Percentiles rank a stretch among this genome's conserved stretches.
phyloP scores from a whole-genome alignment of 257 asterid genomes.

The Nicotiana paniculata region DNA sequence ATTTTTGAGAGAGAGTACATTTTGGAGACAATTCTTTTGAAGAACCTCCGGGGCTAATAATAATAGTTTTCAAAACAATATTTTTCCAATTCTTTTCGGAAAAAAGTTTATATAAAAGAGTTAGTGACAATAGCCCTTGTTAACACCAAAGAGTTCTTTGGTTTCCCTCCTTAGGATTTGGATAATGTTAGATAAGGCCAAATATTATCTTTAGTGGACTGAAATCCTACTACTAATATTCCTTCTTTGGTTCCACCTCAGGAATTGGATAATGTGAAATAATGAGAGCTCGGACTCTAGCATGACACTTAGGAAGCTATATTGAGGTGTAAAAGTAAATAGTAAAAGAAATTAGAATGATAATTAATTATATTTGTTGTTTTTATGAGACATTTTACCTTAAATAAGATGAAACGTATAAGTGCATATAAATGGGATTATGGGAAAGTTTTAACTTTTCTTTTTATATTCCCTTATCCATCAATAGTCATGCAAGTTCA shows the following conservation, averaged over 20 bases:
- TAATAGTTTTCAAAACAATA: neutral
- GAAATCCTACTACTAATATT: constrained; percentile 1
- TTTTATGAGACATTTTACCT: too few relatives aligned
- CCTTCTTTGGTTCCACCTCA: neutral
- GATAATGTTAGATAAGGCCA: neutral
- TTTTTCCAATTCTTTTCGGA: neutral
- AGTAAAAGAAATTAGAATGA: too few relatives aligned
- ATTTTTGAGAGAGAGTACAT: neutral
- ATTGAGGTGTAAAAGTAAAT: too few relatives aligned
- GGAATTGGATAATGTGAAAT: constrained; percentile 6
- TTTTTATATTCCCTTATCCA: too few relatives aligned
- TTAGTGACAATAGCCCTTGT: neutral
- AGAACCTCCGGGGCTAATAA: neutral
- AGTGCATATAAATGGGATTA: too few relatives aligned
- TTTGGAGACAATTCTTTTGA: neutral
- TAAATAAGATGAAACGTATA: too few relatives aligned
- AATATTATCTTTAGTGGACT: neutral
- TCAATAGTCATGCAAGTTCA: too few relatives aligned
- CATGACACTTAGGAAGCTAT: neutral
- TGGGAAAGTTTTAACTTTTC: too few relatives aligned
- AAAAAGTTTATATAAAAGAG: neutral
- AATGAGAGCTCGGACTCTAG: neutral
- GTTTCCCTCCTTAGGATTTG: constrained; percentile 1
- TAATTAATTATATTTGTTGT: too few relatives aligned
- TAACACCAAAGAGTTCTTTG: neutral